These are phyloP conservation scores for Salix suchowensis DNA, from an alignment of 345 rosid species.

Conservation along the genomic window DNA sequence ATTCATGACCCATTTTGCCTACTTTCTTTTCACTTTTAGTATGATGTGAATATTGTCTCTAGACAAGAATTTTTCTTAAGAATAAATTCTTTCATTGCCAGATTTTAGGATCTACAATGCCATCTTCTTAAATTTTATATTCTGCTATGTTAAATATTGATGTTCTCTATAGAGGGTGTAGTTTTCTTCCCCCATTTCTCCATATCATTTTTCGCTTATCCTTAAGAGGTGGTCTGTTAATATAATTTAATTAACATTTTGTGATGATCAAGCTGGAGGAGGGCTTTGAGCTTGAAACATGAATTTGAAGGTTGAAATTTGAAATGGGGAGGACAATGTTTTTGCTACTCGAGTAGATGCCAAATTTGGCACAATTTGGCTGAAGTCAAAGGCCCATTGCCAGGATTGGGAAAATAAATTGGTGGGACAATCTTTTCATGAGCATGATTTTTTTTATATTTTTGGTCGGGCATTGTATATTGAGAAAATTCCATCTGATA, in stretches of 20 bases:
- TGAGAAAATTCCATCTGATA: not conserved
- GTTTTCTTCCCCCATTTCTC: not conserved
- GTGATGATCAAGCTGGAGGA: too few relatives aligned
- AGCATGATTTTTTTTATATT: not conserved
- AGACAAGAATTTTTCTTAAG: not conserved
- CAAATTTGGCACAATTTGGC: not conserved
- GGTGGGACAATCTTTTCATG: not conserved
- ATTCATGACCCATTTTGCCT: slow-evolving; percentile 37
- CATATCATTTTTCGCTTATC: not conserved
- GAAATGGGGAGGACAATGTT: not conserved
- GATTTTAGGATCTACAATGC: not conserved
- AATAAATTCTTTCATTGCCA: not conserved
- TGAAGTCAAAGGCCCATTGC: too few relatives aligned
- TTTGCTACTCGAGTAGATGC: not conserved
- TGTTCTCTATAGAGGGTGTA: not conserved
- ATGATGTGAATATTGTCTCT: not conserved
- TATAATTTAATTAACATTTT: too few relatives aligned
- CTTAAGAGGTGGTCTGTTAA: too few relatives aligned
- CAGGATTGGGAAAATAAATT: not conserved
- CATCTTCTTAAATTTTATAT: not conserved
- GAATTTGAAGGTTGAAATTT: not conserved
- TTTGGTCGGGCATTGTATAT: slow-evolving; percentile 1
- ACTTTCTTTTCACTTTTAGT: not conserved
- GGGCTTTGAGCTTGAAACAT: not conserved
- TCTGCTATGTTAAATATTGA: not conserved